Conservation (phyloP, 2,329 filamentous ascomycete species). For the Aspergillus candidus region DNA sequence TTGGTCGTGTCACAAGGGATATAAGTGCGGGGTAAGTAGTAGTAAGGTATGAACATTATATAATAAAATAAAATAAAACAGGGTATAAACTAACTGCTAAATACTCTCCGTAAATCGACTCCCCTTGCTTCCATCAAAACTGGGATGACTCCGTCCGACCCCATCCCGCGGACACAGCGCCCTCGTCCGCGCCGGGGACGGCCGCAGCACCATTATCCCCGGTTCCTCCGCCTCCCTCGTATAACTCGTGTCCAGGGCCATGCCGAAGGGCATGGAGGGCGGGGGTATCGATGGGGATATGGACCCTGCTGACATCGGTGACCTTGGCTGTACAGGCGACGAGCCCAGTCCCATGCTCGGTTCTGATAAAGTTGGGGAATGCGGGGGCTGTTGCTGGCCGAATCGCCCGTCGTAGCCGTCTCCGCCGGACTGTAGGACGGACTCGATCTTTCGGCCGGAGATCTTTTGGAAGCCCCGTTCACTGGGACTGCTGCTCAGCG, state of each 20-base stretch:
- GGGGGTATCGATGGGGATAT: constrained; percentile 16
- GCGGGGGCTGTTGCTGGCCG: constrained; percentile 13
- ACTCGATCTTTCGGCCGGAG: constrained; percentile 43
- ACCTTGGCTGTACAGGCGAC: constrained; percentile 20
- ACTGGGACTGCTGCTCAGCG: constrained; percentile 29
- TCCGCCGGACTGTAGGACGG: constrained; percentile 42
- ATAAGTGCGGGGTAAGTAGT: too few relatives aligned
- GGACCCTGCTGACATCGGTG: constrained; percentile 7
- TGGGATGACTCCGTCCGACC: constrained; percentile 38
- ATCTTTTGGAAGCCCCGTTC: constrained; percentile 47
- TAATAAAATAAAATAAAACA: background rate
- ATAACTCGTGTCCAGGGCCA: constrained; percentile 27
- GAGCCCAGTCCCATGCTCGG: constrained; percentile 18
- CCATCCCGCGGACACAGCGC: constrained; percentile 27
- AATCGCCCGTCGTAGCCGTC: constrained; percentile 40
- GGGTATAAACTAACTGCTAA: constrained; percentile 10
- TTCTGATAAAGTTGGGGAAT: constrained; percentile 26
- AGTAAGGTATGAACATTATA: constrained; percentile 1
- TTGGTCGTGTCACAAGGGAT: too few relatives aligned
- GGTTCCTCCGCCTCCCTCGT: constrained; percentile 26
- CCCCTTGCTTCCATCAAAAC: constrained; percentile 40
- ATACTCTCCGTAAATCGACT: constrained; percentile 41
- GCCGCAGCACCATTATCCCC: constrained; percentile 30
- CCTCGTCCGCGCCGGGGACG: constrained; percentile 39
- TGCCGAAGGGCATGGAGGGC: constrained; percentile 24